These are phyloP conservation scores for Tagetes erecta DNA, from an alignment of 129 eudicot species.

Conservation along the genomic window DNA sequence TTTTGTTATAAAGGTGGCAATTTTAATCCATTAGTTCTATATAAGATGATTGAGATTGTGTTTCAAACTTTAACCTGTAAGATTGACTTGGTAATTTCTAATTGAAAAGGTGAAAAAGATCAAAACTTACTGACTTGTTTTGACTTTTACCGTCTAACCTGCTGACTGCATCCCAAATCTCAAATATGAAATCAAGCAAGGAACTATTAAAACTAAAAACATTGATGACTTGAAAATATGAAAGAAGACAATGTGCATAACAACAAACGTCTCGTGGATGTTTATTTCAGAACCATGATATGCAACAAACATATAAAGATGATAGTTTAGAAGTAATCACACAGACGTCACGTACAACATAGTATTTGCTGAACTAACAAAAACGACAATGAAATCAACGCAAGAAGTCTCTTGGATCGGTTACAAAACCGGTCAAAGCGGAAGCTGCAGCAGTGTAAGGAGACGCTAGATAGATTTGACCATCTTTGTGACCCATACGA, in stretches of 20 bases:
- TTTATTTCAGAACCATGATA: slow-evolving; percentile 9
- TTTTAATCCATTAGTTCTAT: not conserved
- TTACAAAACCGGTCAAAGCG: slow-evolving; percentile 90
- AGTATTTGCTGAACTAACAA: not conserved
- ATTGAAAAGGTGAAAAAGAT: not conserved
- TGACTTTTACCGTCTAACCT: not conserved
- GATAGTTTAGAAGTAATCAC: not conserved
- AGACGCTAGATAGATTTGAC: slow-evolving; percentile 92
- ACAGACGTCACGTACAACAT: slow-evolving; percentile 26
- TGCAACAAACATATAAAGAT: slow-evolving; percentile 23
- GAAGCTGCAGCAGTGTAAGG: slow-evolving; percentile 99
- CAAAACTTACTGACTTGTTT: not conserved
- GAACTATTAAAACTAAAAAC: not conserved
- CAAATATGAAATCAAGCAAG: not conserved
- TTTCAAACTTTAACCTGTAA: not conserved
- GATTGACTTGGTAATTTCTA: no score
- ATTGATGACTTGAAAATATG: not conserved
- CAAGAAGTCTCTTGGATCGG: slow-evolving; percentile 94
- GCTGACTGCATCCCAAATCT: not conserved
- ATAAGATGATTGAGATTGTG: not conserved
- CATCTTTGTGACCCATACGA: slow-evolving; percentile 98
- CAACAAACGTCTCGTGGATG: slow-evolving; percentile 2
- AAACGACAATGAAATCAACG: slow-evolving; percentile 31
- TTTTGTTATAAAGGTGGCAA: not conserved
- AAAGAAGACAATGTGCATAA: slow-evolving; percentile 16